phyloP scores from a whole-genome alignment of 495 filamentous ascomycete genomes.

The Neurospora cerealis region DNA sequence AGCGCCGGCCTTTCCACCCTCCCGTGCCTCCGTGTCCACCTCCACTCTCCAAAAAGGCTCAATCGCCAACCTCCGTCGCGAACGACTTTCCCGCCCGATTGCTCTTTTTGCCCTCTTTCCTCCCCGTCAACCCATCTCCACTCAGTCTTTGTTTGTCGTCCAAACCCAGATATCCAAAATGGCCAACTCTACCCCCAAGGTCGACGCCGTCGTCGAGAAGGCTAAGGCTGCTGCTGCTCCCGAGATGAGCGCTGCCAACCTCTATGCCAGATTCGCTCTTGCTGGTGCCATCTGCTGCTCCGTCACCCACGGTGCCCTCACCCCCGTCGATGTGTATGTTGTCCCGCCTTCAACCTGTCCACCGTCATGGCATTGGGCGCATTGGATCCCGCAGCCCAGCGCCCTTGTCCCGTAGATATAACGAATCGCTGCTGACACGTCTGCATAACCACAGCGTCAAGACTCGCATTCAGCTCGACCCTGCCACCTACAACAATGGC shows the following conservation, averaged over 20 bases:
- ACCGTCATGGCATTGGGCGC: not conserved
- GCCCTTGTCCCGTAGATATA: not conserved
- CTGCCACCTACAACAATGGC: conserved; percentile 79
- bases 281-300: conserved; percentile 91
- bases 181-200: conserved; percentile 24
- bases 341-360: conserved; percentile 1
- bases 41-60: conserved; percentile 22
- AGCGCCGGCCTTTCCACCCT: conserved; percentile 6
- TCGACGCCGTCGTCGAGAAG: conserved; percentile 24
- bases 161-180: conserved; percentile 7
- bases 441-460: conserved; percentile 57
- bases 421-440: conserved; percentile 8
- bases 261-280: conserved; percentile 82
- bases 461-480: conserved; percentile 91
- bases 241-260: conserved; percentile 39
- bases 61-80: conserved; percentile 14
- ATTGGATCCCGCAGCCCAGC: not conserved
- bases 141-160: conserved; percentile 13
- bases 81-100: conserved; percentile 13
- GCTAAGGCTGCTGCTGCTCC: conserved; percentile 16
- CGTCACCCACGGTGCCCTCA: conserved; percentile 85
- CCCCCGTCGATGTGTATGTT: conserved; percentile 94
- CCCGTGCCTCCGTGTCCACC: conserved; percentile 1
- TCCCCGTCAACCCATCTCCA: conserved; percentile 20
- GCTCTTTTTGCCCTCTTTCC: conserved; percentile 14